phyloP scores from a whole-genome alignment of 2,329 filamentous ascomycete genomes.

The Aschersonia sp. region DNA sequence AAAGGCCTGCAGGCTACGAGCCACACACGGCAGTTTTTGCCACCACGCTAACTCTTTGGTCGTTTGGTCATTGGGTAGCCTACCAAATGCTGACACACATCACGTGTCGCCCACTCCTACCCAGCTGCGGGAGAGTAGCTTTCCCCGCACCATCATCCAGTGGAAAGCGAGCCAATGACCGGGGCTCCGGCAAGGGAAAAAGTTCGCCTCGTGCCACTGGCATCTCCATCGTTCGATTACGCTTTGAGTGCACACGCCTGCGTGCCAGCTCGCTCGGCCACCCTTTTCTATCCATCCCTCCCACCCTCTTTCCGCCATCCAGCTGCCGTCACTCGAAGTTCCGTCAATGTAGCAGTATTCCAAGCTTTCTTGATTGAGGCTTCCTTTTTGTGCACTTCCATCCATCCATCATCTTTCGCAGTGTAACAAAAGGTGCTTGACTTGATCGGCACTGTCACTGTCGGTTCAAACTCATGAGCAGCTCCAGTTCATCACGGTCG shows the following conservation, averaged over 20 bases:
- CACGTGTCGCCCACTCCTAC: conserved; percentile 1
- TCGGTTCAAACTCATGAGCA: no score
- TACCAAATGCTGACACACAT: not conserved
- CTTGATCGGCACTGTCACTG: no score
- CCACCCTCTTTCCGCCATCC: not conserved
- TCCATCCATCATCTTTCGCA: no score
- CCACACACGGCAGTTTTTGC: not conserved
- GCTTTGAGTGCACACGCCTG: conserved; percentile 4
- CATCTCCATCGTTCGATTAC: conserved; percentile 9
- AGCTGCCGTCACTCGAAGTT: not conserved
- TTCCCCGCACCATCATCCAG: conserved; percentile 17
- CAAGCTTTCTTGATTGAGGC: no score
- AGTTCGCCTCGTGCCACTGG: conserved; percentile 7
- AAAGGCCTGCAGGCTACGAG: no score
- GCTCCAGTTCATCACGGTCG: no score
- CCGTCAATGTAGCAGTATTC: not conserved
- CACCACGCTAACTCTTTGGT: not conserved
- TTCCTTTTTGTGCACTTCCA: not conserved
- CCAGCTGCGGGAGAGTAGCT: not conserved
- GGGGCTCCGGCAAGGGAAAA: conserved; percentile 6
- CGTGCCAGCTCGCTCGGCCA: conserved; percentile 2
- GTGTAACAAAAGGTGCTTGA: no score
- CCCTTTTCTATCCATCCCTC: conserved; percentile 1
- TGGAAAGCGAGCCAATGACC: conserved; percentile 8
- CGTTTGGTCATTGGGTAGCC: no score